A percentile compares a stretch with the other conserved stretches of the same genome.
Evolutionary conservation across 345 rosid genomes (phyloP).

Genomic region (Psidium friedrichsthalianum): DNA sequence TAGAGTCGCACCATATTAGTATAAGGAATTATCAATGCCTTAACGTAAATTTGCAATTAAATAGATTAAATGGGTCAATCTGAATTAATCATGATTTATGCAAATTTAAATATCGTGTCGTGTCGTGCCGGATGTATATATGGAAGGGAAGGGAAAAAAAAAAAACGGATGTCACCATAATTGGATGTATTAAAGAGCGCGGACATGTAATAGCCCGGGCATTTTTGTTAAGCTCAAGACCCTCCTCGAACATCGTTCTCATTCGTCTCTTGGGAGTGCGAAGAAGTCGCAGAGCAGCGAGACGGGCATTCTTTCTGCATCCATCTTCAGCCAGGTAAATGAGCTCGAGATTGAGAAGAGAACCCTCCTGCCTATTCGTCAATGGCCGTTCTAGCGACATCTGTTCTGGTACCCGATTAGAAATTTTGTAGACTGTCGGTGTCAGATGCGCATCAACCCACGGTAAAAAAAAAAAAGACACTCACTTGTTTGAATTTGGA

Average conservation of each 20-base stretch:
- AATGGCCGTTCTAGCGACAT: background rate
- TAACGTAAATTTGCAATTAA: background rate
- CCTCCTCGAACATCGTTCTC: background rate
- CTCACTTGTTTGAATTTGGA: background rate
- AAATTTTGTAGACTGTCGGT: background rate
- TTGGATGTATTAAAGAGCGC: background rate
- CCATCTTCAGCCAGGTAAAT: background rate
- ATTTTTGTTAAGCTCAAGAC: background rate
- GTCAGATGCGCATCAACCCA: background rate
- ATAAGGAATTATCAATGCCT: background rate
- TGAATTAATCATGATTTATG: background rate
- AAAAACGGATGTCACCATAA: too few species aligned
- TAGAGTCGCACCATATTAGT: accelerated
- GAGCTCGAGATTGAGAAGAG: background rate
- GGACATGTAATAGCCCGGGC: background rate
- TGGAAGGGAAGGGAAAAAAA: too few species aligned
- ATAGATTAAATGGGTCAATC: background rate
- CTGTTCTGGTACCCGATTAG: background rate
- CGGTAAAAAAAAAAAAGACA: background rate
- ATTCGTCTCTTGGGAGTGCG: background rate
- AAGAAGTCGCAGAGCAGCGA: background rate
- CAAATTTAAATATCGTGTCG: background rate
- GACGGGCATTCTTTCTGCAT: background rate
- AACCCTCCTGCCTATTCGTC: background rate
- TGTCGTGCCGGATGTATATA: too few species aligned